Conservation (phyloP, 2,329 filamentous ascomycete genomes). For the Cadophora gregata region DNA sequence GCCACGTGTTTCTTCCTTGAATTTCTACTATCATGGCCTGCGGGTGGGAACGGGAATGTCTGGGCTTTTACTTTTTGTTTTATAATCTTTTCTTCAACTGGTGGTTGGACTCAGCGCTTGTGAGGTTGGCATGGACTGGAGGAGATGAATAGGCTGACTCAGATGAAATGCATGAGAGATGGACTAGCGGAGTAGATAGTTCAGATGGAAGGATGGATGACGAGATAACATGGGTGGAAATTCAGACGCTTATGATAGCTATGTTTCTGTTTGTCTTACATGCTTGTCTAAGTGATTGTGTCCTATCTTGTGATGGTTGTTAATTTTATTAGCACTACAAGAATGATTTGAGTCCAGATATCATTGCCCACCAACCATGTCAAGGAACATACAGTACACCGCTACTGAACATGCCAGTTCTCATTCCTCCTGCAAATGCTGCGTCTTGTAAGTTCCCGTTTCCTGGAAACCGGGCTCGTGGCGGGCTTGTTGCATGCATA, state of each 20-base stretch:
- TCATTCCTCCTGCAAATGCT: no score
- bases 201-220: not conserved
- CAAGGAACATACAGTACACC: no score
- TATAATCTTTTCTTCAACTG: not conserved
- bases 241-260: constrained; percentile 9
- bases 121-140: not conserved
- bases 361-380: no score
- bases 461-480: no score
- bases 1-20: not conserved
- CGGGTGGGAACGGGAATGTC: constrained; percentile 5
- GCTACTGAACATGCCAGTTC: no score
- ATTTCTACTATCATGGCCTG: constrained; percentile 8
- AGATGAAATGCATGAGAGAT: not conserved
- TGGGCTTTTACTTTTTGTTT: not conserved
- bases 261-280: not conserved
- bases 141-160: not conserved
- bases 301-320: no score
- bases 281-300: not conserved
- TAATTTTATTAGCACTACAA: no score
- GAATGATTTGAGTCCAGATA: no score
- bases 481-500: no score
- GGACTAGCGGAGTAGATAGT: not conserved
- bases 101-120: constrained; percentile 7
- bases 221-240: constrained; percentile 10
- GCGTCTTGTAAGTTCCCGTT: no score